Conservation (phyloP, 129 eudicot species). For the Saussurea involucrata region DNA sequence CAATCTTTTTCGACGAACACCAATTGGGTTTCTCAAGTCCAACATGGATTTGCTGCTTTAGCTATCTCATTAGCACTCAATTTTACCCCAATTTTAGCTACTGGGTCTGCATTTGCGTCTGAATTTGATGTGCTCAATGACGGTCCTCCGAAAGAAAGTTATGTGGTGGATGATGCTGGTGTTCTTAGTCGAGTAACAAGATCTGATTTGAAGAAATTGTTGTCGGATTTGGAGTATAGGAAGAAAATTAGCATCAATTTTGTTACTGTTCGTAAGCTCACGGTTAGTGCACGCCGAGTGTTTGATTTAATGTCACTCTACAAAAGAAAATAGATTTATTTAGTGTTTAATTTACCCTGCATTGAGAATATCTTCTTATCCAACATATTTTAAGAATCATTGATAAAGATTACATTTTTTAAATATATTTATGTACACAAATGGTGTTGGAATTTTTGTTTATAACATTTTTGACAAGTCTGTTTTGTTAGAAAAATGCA, state of each 20-base stretch:
- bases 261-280: conserved; percentile 88
- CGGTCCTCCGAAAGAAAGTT: conserved; percentile 84
- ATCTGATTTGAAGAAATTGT: conserved; percentile 78
- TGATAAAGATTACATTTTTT: not conserved
- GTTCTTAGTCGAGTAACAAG: conserved; percentile 88
- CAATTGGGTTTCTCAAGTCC: conserved; percentile 56
- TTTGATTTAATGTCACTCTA: not conserved
- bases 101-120: conserved; percentile 65
- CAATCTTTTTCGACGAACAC: conserved; percentile 31
- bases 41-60: conserved; percentile 84
- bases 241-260: conserved; percentile 76
- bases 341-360: not conserved
- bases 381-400: not conserved
- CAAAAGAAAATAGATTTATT: not conserved
- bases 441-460: not conserved
- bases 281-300: conserved; percentile 56
- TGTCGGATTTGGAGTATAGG: conserved; percentile 87
- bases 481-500: not conserved
- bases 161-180: conserved; percentile 95
- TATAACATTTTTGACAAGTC: not conserved
- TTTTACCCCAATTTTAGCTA: conserved; percentile 52
- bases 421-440: not conserved
- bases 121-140: conserved; percentile 88
- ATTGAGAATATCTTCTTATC: not conserved
- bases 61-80: conserved; percentile 85